A percentile compares a stretch with the other conserved stretches of the same genome.
These are phyloP conservation scores for Calendula officinalis DNA, from an alignment of 129 eudicot genomes.

Conservation along the genomic window DNA sequence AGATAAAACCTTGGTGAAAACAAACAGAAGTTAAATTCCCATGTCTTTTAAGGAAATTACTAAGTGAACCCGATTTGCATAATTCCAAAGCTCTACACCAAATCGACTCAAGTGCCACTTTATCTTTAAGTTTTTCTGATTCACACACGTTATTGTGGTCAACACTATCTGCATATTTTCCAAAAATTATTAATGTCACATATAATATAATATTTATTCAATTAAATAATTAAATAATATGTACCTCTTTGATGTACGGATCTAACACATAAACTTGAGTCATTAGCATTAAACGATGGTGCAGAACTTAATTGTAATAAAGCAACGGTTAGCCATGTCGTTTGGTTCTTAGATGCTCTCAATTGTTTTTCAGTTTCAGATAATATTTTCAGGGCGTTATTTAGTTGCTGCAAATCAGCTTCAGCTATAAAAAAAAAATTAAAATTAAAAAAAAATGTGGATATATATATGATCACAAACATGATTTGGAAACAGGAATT, in stretches of 20 bases:
- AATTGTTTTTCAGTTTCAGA: slow-evolving; percentile 91
- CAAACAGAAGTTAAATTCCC: slow-evolving; percentile 73
- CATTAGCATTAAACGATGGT: slow-evolving; percentile 52
- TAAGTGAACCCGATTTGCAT: slow-evolving; percentile 63
- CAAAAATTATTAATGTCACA: not conserved
- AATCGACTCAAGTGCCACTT: slow-evolving; percentile 51
- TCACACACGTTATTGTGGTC: slow-evolving; percentile 35
- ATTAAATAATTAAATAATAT: not conserved
- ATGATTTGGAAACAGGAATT: not conserved
- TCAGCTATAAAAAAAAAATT: slow-evolving; percentile 52
- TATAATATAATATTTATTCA: not conserved
- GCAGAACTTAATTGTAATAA: slow-evolving; percentile 77
- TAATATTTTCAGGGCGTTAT: slow-evolving; percentile 70
- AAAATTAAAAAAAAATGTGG: slow-evolving; percentile 16
- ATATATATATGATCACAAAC: slow-evolving; percentile 6
- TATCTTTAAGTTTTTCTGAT: slow-evolving; percentile 45
- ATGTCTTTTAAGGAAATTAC: slow-evolving; percentile 56
- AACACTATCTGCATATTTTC: not conserved
- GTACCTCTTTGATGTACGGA: slow-evolving; percentile 55
- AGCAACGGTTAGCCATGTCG: slow-evolving; percentile 93
- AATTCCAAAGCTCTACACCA: slow-evolving; percentile 63
- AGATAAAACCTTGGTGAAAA: slow-evolving; percentile 62
- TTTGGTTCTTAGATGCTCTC: slow-evolving; percentile 80
- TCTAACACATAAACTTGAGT: slow-evolving; percentile 51
- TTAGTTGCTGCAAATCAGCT: slow-evolving; percentile 79